Percentiles rank a stretch among this genome's conserved stretches.
Conservation (phyloP, 495 filamentous ascomycete species). For the Penicillium soppii region DNA sequence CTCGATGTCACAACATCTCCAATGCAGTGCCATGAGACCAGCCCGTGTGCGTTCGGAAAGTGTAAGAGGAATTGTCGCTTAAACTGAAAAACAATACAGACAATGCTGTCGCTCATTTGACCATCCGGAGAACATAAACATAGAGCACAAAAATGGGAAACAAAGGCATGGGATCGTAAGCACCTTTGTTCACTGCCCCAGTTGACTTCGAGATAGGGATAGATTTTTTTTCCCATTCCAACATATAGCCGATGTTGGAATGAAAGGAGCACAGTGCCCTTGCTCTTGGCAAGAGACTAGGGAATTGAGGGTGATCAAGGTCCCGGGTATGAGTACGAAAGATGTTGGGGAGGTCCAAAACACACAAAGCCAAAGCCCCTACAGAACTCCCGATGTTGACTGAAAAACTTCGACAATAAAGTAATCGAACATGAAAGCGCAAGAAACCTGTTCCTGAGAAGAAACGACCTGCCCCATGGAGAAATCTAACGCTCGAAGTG, state of each 20-base stretch:
- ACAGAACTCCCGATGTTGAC: conserved; percentile 10
- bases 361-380: background rate
- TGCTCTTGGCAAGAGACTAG: background rate
- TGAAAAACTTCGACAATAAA: conserved; percentile 1
- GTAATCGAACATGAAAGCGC: conserved; percentile 8
- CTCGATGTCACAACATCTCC: conserved; percentile 10
- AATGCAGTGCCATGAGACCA: conserved; percentile 19
- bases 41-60: background rate
- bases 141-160: background rate
- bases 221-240: background rate
- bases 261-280: background rate
- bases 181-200: background rate
- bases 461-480: conserved; percentile 8
- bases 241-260: background rate
- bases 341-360: background rate
- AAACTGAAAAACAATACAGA: conserved; percentile 8
- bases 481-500: conserved; percentile 9
- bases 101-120: background rate
- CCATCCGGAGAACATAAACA: conserved; percentile 13
- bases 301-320: background rate
- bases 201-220: background rate
- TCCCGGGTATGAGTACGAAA: no score
- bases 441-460: conserved; percentile 5
- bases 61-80: background rate
- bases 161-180: background rate